Percentiles rank a stretch among this genome's conserved stretches.
phyloP scores from a whole-genome alignment of 2,329 filamentous ascomycete genomes.

The Cordyceps javanica region DNA sequence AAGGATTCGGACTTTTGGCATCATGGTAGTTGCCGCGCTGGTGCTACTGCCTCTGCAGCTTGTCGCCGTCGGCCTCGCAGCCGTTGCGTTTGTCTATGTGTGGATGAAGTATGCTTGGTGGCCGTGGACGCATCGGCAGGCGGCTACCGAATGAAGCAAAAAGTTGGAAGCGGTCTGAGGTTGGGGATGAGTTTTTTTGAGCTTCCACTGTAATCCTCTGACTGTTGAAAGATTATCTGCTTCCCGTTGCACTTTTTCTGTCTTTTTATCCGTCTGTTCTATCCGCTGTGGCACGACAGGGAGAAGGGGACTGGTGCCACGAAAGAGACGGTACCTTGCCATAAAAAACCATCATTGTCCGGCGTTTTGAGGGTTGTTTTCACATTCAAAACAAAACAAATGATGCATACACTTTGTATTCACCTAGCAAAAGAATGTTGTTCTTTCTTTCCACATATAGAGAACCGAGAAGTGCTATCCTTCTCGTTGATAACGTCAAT shows the following conservation, averaged over 20 bases:
- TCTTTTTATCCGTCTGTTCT: too few species aligned
- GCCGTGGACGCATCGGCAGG: neutral
- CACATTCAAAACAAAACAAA: slow-evolving; percentile 1
- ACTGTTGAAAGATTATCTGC: neutral
- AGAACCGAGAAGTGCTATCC: neutral
- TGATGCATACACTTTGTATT: neutral
- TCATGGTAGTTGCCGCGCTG: slow-evolving; percentile 35
- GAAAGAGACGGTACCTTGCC: slow-evolving; percentile 7
- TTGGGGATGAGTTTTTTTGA: neutral
- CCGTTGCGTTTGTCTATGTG: slow-evolving; percentile 34
- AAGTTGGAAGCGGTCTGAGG: neutral
- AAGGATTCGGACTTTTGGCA: slow-evolving; percentile 36
- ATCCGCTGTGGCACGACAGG: neutral
- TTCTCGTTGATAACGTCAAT: neutral
- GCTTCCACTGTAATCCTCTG: neutral
- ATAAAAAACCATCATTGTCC: slow-evolving; percentile 10
- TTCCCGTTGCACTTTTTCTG: neutral
- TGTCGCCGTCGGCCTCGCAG: slow-evolving; percentile 29
- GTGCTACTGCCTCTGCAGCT: slow-evolving; percentile 42
- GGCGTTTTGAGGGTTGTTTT: slow-evolving; percentile 12
- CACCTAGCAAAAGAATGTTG: neutral
- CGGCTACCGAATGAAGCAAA: neutral
- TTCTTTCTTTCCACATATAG: neutral
- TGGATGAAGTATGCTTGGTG: slow-evolving; percentile 24
- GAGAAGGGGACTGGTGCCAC: neutral